phyloP scores from a whole-genome alignment of 2,329 filamentous ascomycete species.

The Colletotrichum chrysophilum region DNA sequence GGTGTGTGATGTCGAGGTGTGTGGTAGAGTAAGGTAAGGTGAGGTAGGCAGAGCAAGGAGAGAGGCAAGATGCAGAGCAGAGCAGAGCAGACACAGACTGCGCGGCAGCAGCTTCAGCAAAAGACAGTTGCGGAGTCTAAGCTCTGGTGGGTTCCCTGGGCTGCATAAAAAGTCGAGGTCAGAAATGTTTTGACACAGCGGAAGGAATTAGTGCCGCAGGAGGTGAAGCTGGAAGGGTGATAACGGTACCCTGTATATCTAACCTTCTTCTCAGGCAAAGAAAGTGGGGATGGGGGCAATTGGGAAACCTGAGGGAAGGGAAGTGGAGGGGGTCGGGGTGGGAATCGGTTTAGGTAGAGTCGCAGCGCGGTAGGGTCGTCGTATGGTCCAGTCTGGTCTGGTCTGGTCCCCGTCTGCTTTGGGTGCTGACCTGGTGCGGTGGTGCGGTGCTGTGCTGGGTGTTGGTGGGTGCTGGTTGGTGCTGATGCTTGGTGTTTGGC shows the following conservation, averaged over 20 bases:
- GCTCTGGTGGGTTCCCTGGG: conserved; percentile 29
- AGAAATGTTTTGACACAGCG: conserved; percentile 44
- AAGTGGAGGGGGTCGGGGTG: conserved; percentile 22
- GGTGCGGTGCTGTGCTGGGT: background rate
- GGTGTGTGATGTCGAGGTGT: background rate
- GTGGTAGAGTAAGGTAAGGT: background rate
- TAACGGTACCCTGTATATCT: conserved; percentile 23
- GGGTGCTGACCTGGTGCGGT: background rate
- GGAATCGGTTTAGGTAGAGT: conserved; percentile 12
- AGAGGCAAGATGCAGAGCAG: background rate
- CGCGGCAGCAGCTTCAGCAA: conserved; percentile 8
- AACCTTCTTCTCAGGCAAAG: conserved; percentile 21
- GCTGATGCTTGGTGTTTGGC: background rate
- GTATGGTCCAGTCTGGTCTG: conserved; percentile 2
- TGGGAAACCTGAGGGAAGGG: conserved; percentile 22
- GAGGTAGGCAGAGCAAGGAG: background rate
- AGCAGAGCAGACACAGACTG: background rate
- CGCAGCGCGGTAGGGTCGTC: conserved; percentile 14
- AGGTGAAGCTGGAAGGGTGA: conserved; percentile 29
- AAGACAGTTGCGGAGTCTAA: conserved; percentile 18
- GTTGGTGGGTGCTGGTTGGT: background rate
- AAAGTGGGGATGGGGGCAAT: conserved; percentile 22
- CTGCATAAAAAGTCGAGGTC: conserved; percentile 38
- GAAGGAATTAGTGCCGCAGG: conserved; percentile 43
- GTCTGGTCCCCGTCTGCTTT: background rate